Conservation (phyloP, 1,284 basidiomycete species). For the Xerocomus amazonicus region DNA sequence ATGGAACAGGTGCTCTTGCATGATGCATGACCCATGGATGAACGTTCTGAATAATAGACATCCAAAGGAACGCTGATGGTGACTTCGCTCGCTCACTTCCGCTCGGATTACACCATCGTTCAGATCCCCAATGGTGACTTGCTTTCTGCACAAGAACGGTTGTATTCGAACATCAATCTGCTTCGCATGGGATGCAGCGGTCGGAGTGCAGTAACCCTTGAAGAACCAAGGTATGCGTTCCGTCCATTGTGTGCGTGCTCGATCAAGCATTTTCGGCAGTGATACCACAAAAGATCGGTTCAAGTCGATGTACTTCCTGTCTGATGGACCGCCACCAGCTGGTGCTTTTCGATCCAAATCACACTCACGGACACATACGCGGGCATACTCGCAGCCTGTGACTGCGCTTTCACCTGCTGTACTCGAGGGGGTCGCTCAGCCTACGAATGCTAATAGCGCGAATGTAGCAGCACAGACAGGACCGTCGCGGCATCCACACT, state of each 20-base stretch:
- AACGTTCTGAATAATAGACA: slow-evolving; percentile 39
- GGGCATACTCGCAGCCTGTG: slow-evolving; percentile 29
- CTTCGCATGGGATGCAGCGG: slow-evolving; percentile 75
- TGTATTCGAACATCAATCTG: slow-evolving; percentile 76
- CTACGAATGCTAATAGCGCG: slow-evolving; percentile 9
- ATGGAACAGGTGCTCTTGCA: not conserved
- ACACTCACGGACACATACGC: slow-evolving; percentile 28
- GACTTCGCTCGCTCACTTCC: slow-evolving; percentile 80
- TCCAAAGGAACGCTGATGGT: slow-evolving; percentile 68
- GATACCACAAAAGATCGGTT: slow-evolving; percentile 77
- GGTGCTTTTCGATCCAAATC: slow-evolving; percentile 29
- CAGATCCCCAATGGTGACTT: slow-evolving; percentile 70
- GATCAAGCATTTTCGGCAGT: slow-evolving; percentile 35
- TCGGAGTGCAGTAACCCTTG: slow-evolving; percentile 68
- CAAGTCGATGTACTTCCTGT: slow-evolving; percentile 62
- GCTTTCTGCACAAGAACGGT: slow-evolving; percentile 53
- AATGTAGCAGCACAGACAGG: slow-evolving; percentile 6
- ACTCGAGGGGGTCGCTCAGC: slow-evolving; percentile 21
- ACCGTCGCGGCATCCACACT: slow-evolving; percentile 30
- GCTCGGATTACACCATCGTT: slow-evolving; percentile 79
- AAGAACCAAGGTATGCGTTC: slow-evolving; percentile 55
- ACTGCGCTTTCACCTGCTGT: slow-evolving; percentile 26
- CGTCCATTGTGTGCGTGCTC: slow-evolving; percentile 9
- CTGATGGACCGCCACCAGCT: slow-evolving; percentile 35
- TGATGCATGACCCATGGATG: slow-evolving; percentile 15